Conservation (phyloP, 768 basidiomycete species). For the Lactarius hatsudake region DNA sequence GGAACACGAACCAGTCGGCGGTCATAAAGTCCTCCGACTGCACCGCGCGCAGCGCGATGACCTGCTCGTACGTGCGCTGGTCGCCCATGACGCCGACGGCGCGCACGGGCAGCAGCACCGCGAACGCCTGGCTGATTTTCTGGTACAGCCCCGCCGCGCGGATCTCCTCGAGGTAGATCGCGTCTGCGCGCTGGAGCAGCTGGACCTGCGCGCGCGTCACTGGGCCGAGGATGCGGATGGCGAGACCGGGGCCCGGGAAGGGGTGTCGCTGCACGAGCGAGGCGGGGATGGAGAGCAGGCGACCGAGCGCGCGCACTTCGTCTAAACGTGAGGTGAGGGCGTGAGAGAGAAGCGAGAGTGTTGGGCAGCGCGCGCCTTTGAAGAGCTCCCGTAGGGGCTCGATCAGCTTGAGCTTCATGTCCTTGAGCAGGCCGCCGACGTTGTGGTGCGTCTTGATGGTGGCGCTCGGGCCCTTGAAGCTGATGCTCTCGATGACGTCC, state of each 20-base stretch:
- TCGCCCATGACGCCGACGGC: slow-evolving; percentile 99
- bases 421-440: slow-evolving; percentile 90
- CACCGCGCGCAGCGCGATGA: slow-evolving; percentile 92
- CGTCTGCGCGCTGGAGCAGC: slow-evolving; percentile 88
- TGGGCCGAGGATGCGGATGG: slow-evolving; percentile 95
- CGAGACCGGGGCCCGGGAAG: slow-evolving; percentile 97
- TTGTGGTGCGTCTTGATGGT: slow-evolving; percentile 99
- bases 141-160: slow-evolving; percentile 89
- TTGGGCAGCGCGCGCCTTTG: slow-evolving; percentile 63
- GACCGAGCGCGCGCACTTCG: slow-evolving; percentile 91
- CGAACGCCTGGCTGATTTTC: slow-evolving; percentile 94
- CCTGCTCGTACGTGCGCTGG: slow-evolving; percentile 94
- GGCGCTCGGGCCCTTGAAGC: slow-evolving; percentile 97
- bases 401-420: slow-evolving; percentile 99
- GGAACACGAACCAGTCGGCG: slow-evolving; percentile 99
- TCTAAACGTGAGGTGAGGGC: slow-evolving; percentile 46
- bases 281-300: slow-evolving; percentile 86
- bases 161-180: slow-evolving; percentile 97
- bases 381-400: slow-evolving; percentile 97
- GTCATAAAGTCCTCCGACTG: slow-evolving; percentile 99
- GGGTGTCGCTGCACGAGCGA: slow-evolving; percentile 95
- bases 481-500: slow-evolving; percentile 98
- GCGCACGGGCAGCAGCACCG: slow-evolving; percentile 90
- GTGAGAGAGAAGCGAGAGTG: no score
- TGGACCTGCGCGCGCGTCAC: slow-evolving; percentile 92